Conservation (phyloP, 768 basidiomycete species). For the Boletus tylopilopsis region DNA sequence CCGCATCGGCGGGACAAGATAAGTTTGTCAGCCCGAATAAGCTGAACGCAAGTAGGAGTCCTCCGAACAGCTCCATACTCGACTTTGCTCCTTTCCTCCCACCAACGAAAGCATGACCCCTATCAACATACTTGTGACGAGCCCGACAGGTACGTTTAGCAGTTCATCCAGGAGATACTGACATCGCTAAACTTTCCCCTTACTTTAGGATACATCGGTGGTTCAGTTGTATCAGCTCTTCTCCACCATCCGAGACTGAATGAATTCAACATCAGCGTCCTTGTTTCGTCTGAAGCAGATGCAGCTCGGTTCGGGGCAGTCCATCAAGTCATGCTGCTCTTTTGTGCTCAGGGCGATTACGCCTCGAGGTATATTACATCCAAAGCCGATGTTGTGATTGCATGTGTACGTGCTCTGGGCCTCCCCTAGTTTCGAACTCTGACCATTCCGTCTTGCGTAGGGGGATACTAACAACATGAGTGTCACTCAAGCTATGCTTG, state of each 20-base stretch:
- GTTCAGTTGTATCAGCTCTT: slow-evolving; percentile 46
- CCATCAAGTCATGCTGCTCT: slow-evolving; percentile 16
- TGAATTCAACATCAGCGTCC: slow-evolving; percentile 41
- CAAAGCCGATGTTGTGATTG: slow-evolving; percentile 40
- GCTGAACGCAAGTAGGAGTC: slow-evolving; percentile 4
- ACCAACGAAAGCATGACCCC: slow-evolving; percentile 3
- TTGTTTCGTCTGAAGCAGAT: slow-evolving; percentile 44
- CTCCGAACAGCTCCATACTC: too few species aligned
- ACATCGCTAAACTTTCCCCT: neutral
- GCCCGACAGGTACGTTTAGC: slow-evolving; percentile 17
- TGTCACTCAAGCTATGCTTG: slow-evolving; percentile 42
- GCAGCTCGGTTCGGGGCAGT: slow-evolving; percentile 14
- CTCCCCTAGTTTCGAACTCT: neutral
- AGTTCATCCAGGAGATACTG: neutral
- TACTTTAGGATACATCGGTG: slow-evolving; percentile 51
- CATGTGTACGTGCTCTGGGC: slow-evolving; percentile 33
- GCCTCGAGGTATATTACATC: slow-evolving; percentile 38
- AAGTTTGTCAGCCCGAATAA: neutral
- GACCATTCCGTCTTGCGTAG: slow-evolving; percentile 12
- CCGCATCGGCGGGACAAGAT: too few species aligned
- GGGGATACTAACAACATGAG: slow-evolving; percentile 43
- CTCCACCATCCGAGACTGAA: slow-evolving; percentile 41
- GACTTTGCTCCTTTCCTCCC: neutral
- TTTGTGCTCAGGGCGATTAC: slow-evolving; percentile 42
- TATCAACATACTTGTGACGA: slow-evolving; percentile 16